Evolutionary conservation across 305 asterid genomes (phyloP).

Genomic region (Fraxinus xanthoxyloides): DNA sequence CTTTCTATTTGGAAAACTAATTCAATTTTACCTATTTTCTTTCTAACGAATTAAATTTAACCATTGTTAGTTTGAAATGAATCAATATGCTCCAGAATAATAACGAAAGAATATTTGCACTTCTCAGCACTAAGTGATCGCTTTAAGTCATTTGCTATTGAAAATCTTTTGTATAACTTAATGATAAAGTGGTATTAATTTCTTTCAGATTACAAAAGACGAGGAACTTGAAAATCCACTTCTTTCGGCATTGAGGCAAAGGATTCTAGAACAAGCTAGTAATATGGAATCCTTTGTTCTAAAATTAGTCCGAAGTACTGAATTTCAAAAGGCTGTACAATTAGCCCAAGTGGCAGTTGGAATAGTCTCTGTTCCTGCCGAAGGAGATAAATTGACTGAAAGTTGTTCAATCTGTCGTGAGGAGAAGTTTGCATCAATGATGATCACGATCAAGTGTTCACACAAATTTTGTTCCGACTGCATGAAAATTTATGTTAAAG

Average conservation of each 20-base stretch:
- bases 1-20: not conserved
- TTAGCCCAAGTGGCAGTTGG: slow-evolving; percentile 90
- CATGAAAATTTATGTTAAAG: slow-evolving; percentile 78
- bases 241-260: slow-evolving; percentile 59
- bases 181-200: slow-evolving; percentile 1
- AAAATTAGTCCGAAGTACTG: slow-evolving; percentile 39
- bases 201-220: slow-evolving; percentile 52
- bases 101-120: not conserved
- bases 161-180: not conserved
- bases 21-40: not conserved
- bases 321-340: slow-evolving; percentile 46
- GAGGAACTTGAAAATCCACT: slow-evolving; percentile 67
- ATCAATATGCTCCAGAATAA: not conserved
- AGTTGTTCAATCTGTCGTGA: slow-evolving; percentile 78
- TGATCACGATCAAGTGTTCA: slow-evolving; percentile 66
- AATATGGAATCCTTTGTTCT: slow-evolving; percentile 58
- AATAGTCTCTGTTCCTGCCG: slow-evolving; percentile 46
- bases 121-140: not conserved
- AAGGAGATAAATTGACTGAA: slow-evolving; percentile 42
- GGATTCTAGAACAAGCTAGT: slow-evolving; percentile 62
- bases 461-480: slow-evolving; percentile 89
- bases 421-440: slow-evolving; percentile 72
- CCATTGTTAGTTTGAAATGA: not conserved
- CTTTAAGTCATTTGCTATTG: not conserved
- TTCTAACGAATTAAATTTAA: not conserved